Base-by-base conservation (phyloP, 768 basidiomycete genomes). In the Kwoniella botswanensis region DNA sequence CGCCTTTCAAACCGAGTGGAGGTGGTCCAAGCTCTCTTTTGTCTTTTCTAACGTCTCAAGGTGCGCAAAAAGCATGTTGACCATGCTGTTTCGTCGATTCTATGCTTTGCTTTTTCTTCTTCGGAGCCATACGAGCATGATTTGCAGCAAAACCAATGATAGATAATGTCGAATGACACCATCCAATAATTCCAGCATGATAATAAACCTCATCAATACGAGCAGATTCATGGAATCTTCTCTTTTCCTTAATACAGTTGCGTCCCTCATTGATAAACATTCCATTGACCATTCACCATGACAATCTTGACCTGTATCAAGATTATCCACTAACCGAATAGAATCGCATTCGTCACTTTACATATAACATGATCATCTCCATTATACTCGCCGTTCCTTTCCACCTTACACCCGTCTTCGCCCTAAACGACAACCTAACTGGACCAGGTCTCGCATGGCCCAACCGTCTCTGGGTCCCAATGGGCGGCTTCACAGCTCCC, bases 401-500 rank as follows among this genome's bases (percentile, higher is more conserved):
- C 35, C 35, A 7, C 35, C 7, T 35, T 7, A 35, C 43, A 50
- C 46, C 24, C 62, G 22, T 43, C 21, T n/a, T 50, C 6, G 55
- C 54, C 13, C 64, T 65, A 5, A 65, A 65, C 43, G 58, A 67
- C 17, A 54, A 61, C 35, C 9, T 41, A 18, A 53, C 69, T 44
- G 65, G 64, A 56, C 67, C 73, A 18, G 75, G 75, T 17, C 61
- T 76, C 26, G 67, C 75, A 64, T 76, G 75, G 75, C 64, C 75
- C 24, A 74, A 74, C 50, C 54, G 56, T 10, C 43, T 68, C 63
- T 76, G 63, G 58, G 73, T 76, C 1, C 73, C 75, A 17, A 70
- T 74, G 61, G 68, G 63, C 11, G 72, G 72, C 29, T 76, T 76
- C 59, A 70, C 71, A 13, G 50, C 66, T 26, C 64, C 70, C 22